phyloP scores from a whole-genome alignment of 169 alveolate species.

The Plasmodium cynomolgi region DNA sequence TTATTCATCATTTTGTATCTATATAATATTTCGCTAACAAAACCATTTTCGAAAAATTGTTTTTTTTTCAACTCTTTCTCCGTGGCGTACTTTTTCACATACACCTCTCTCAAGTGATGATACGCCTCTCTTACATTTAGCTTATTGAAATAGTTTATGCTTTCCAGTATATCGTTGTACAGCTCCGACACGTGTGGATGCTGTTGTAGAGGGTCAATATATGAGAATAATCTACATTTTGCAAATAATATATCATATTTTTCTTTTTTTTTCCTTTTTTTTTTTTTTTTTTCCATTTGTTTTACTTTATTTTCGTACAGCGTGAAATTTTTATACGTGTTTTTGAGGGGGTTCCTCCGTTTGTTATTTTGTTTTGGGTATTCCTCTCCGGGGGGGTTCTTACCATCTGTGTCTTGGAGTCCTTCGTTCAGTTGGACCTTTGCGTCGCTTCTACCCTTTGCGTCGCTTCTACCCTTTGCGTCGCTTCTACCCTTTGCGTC shows the following conservation, averaged over 20 bases:
- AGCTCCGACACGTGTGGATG: conserved; percentile 8
- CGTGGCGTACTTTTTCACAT: conserved; percentile 18
- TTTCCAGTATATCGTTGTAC: conserved; percentile 30
- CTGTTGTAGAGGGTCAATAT: conserved; percentile 8
- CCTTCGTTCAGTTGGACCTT: background rate
- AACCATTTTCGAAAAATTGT: conserved; percentile 13
- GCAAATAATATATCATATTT: conserved; percentile 4
- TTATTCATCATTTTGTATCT: conserved; percentile 58
- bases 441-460: background rate
- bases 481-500: background rate
- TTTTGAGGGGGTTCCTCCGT: conserved; percentile 3
- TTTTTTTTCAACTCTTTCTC: background rate
- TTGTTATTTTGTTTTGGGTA: background rate
- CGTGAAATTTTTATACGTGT: conserved; percentile 26
- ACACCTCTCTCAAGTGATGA: background rate
- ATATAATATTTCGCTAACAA: conserved; percentile 66
- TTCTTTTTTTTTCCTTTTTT: background rate
- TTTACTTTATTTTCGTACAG: conserved; percentile 56
- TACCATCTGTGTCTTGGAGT: background rate
- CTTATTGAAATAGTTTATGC: conserved; percentile 35
- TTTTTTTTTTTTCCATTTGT: conserved; percentile 22
- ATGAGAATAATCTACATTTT: background rate
- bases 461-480: background rate
- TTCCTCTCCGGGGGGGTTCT: background rate
- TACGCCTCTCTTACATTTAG: conserved; percentile 35